These are phyloP conservation scores for Clarireedia monteithiana DNA, from an alignment of 2,329 filamentous ascomycete species.

Conservation along the genomic window DNA sequence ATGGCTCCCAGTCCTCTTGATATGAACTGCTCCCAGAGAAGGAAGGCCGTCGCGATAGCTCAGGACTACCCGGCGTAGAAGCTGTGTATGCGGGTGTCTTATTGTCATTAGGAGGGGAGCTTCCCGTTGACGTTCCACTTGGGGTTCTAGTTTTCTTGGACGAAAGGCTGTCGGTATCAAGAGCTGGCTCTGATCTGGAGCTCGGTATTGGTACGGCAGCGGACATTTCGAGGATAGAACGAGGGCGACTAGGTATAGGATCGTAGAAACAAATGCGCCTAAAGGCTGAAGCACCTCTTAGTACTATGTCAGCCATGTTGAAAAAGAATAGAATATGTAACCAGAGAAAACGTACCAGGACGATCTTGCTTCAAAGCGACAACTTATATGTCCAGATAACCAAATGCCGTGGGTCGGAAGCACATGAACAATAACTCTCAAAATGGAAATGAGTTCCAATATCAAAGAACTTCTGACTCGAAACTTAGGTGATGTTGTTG, in stretches of 20 bases:
- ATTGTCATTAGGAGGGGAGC: slow-evolving; percentile 38
- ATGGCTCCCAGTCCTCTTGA: slow-evolving; percentile 79
- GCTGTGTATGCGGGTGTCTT: slow-evolving; percentile 45
- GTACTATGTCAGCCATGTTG: slow-evolving; percentile 34
- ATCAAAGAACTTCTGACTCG: slow-evolving; percentile 9
- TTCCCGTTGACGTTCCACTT: slow-evolving; percentile 35
- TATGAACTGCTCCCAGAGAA: slow-evolving; percentile 81
- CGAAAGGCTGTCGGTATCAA: slow-evolving; percentile 16
- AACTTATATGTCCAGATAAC: background rate
- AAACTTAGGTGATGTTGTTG: slow-evolving; percentile 10
- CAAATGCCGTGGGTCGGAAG: background rate
- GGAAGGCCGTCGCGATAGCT: slow-evolving; percentile 68
- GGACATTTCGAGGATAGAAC: slow-evolving; percentile 38
- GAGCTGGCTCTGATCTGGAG: slow-evolving; percentile 16
- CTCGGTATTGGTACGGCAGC: slow-evolving; percentile 33
- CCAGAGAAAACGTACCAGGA: background rate
- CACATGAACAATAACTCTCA: slow-evolving; percentile 10
- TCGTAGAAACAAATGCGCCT: slow-evolving; percentile 35
- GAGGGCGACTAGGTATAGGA: slow-evolving; percentile 31
- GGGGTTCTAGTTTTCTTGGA: slow-evolving; percentile 16
- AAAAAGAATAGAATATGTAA: too few species aligned
- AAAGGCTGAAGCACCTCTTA: slow-evolving; percentile 35
- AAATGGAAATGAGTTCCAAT: background rate
- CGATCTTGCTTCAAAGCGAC: background rate
- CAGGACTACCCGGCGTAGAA: slow-evolving; percentile 41